Evolutionary conservation across 169 alveolate genomes (phyloP).

Genomic region (Cystoisospora suis): DNA sequence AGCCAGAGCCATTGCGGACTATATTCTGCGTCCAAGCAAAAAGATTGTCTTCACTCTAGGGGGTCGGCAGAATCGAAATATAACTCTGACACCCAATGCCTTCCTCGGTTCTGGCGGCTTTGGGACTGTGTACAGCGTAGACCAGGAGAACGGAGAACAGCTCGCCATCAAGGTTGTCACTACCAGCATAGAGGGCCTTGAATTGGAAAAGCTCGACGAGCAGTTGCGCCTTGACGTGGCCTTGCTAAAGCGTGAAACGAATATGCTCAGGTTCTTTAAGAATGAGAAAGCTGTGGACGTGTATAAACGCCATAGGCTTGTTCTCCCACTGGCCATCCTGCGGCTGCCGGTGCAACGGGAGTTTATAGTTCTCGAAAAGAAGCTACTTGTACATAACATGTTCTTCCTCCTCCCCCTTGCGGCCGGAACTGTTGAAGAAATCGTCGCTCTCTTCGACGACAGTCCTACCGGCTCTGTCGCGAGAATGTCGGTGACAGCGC

Average conservation of each 20-base stretch:
- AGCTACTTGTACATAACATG: not conserved
- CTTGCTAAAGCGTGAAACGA: not conserved
- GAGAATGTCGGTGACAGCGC: not conserved
- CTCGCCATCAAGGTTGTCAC: not conserved
- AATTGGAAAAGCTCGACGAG: not conserved
- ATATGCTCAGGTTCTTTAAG: not conserved
- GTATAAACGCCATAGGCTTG: not conserved
- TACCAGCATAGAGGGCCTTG: not conserved
- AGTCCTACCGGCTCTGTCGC: not conserved
- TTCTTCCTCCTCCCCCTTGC: not conserved
- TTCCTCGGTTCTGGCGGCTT: conserved; percentile 1
- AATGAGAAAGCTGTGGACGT: not conserved
- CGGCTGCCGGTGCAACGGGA: not conserved
- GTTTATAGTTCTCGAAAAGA: not conserved
- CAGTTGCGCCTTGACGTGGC: not conserved
- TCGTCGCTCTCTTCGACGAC: not conserved
- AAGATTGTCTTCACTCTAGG: not conserved
- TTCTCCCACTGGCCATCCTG: not conserved
- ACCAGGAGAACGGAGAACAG: not conserved
- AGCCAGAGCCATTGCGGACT: not conserved
- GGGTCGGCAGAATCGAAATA: not conserved
- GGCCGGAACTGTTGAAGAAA: not conserved
- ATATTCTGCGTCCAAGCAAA: not conserved
- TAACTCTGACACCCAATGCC: not conserved
- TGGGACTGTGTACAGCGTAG: not conserved